Percentiles rank a stretch among this genome's conserved stretches.
Conservation (phyloP, 83 land plant genomes). For the Picea engelmannii region DNA sequence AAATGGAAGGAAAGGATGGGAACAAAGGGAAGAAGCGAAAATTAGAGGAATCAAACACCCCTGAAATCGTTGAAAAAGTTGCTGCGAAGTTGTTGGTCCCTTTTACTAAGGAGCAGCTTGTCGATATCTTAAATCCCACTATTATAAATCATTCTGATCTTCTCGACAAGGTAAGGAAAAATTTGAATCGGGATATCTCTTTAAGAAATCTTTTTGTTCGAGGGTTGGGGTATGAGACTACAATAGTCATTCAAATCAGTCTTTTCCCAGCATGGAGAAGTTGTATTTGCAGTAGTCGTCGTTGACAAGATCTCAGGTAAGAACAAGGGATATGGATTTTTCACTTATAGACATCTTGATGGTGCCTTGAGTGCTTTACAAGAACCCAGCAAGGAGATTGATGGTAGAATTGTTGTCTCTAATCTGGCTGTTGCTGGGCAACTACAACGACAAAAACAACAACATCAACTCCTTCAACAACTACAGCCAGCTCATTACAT, state of each 20-base stretch:
- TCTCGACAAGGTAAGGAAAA: slow-evolving; percentile 11
- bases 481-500: no score
- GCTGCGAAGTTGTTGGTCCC: background rate
- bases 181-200: background rate
- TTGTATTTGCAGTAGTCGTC: background rate
- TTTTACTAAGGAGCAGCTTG: background rate
- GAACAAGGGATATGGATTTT: slow-evolving; percentile 23
- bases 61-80: background rate
- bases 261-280: background rate
- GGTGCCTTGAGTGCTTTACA: slow-evolving; percentile 37
- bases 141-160: slow-evolving; percentile 7
- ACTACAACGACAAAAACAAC: no score
- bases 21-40: no score
- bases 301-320: slow-evolving; percentile 34
- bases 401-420: slow-evolving; percentile 31
- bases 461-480: no score
- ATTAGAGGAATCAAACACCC: background rate
- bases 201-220: slow-evolving; percentile 4
- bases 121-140: background rate
- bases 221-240: no score
- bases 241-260: background rate
- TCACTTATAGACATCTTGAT: no score
- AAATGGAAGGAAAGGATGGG: no score
- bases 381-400: slow-evolving; percentile 51
- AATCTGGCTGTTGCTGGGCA: no score